Base-by-base conservation (phyloP, 179 eudicot genomes). In the Corrigiola litoralis region DNA sequence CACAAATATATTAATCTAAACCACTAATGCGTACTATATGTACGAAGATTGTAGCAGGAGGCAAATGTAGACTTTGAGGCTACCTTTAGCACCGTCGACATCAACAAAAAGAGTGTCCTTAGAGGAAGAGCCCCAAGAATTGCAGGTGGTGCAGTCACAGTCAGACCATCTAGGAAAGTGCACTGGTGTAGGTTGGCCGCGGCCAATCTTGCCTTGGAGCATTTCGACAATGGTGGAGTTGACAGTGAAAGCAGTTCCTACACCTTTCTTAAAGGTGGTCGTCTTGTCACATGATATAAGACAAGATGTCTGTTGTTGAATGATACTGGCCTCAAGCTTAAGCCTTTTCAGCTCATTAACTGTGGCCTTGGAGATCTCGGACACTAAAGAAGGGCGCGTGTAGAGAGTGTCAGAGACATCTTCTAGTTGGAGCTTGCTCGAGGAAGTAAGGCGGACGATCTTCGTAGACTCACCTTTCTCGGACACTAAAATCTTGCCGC, bases 101-200 rank as follows among this genome's bases (percentile, higher is more conserved):
- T 69, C 74, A 60, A 89, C 87, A 36, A 74, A 89, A 4, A 92
- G 88, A 0, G 81, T 40, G 17, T 85, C 95, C 38, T 87, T 80
- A 25, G 74, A 74, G 16, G 91, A 80, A 12, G 85, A 42, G 7
- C 86, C 23, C 99, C 97, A 90, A 23, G 82, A 77, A 55, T 74
- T 77, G 71, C 98, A 92, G 45, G 91, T 87, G 3, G 65, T 58
- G 41, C 97, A 94, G 61, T 90, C 89, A 38, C 99, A 94, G 74
- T 94, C 99, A 0, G 99, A 90, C 99, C 99, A 94, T 71, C 99
- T 77, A 1, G 96, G 89, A 25, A n/a, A n/a, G n/a, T n/a, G n/a
- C n/a, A 77, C 64, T 0, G 82, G 85, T 1, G 46, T 31, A 0
- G 71, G 58, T 40, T 78, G 77, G 0, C 56, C 71, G 1, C 79